Evolutionary conservation across 805 yeast species (phyloP).

Genomic region (Yarrowia sp.): DNA sequence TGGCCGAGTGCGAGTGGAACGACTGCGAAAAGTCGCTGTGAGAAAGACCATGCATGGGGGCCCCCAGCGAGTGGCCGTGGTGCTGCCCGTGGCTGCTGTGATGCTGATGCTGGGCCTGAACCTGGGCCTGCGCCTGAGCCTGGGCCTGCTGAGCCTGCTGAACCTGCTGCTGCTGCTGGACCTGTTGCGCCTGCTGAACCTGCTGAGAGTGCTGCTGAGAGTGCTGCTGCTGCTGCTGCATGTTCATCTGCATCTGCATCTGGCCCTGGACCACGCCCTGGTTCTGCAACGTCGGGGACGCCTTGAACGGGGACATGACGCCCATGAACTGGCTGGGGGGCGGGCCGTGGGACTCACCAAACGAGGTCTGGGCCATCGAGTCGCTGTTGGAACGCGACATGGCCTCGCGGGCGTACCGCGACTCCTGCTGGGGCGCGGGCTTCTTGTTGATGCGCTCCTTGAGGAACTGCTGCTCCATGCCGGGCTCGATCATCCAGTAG

Average conservation of each 20-base stretch:
- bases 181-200: not conserved
- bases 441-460: constrained; percentile 45
- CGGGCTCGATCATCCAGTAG: constrained; percentile 90
- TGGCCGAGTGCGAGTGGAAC: constrained; percentile 17
- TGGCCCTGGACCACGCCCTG: constrained; percentile 8
- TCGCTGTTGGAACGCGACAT: not conserved
- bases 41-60: not conserved
- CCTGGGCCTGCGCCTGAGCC: not conserved
- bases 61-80: constrained; percentile 1
- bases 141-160: not conserved
- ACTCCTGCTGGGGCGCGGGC: constrained; percentile 22
- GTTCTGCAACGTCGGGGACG: not conserved
- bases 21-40: constrained; percentile 30
- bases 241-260: constrained; percentile 21
- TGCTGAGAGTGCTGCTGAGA: constrained; percentile 1
- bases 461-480: constrained; percentile 80
- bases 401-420: constrained; percentile 28
- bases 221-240: constrained; percentile 4
- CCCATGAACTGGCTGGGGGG: constrained; percentile 37
- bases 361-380: constrained; percentile 13
- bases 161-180: not conserved
- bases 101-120: not conserved
- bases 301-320: constrained; percentile 36
- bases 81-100: not conserved
- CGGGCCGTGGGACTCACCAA: constrained; percentile 2